These are phyloP conservation scores for Podochytrium sp. DNA, from an alignment of 192 early-diverging fungal genomes.

Conservation along the genomic window DNA sequence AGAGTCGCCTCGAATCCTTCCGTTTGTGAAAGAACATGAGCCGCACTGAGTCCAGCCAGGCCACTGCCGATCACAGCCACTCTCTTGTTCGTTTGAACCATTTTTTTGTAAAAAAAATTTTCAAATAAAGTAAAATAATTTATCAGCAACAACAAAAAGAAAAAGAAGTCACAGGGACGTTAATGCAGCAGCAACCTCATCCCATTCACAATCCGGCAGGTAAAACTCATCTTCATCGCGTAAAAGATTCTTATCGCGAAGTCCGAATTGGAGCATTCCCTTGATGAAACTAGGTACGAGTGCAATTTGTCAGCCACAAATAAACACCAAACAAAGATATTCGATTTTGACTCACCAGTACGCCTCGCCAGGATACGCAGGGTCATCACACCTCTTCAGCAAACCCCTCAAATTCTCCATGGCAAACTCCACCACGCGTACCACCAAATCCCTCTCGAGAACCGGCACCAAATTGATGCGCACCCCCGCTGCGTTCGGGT, in stretches of 20 bases:
- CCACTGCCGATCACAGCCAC: slow-evolving; percentile 58
- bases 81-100: no score
- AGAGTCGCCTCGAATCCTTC: not conserved
- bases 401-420: slow-evolving; percentile 27
- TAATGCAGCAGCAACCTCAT: slow-evolving; percentile 27
- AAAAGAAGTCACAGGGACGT: not conserved
- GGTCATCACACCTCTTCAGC: slow-evolving; percentile 33
- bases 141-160: not conserved
- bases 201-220: slow-evolving; percentile 39
- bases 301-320: not conserved
- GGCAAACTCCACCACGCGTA: slow-evolving; percentile 25
- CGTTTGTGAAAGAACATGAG: slow-evolving; percentile 46
- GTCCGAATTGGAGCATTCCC: slow-evolving; percentile 36
- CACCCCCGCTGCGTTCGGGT: slow-evolving; percentile 33
- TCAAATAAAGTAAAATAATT: no score
- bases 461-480: slow-evolving; percentile 36
- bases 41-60: slow-evolving; percentile 50
- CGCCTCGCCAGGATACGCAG: slow-evolving; percentile 39
- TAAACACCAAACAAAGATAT: not conserved
- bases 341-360: slow-evolving; percentile 28
- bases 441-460: slow-evolving; percentile 28
- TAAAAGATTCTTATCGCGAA: slow-evolving; percentile 35
- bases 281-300: slow-evolving; percentile 31
- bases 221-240: slow-evolving; percentile 40
- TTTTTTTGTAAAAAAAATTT: no score